These are phyloP conservation scores for Quambalaria eucalypti DNA, from an alignment of 1,284 basidiomycete genomes.

Conservation along the genomic window DNA sequence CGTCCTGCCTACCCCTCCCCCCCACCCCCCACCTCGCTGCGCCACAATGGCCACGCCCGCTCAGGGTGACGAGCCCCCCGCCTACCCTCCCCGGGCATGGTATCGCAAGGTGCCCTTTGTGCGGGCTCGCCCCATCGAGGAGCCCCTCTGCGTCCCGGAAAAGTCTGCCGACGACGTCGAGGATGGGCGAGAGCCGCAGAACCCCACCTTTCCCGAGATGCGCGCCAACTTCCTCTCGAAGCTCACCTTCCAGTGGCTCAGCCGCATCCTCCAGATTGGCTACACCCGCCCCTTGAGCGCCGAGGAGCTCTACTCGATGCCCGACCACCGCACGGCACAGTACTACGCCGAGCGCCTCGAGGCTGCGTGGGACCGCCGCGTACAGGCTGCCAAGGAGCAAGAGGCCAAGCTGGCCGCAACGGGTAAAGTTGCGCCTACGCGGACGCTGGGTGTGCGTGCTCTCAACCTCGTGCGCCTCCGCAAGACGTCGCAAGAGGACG, in stretches of 20 bases:
- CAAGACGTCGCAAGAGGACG: neutral
- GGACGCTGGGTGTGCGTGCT: no score
- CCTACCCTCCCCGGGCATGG: constrained; percentile 5
- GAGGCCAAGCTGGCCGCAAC: neutral
- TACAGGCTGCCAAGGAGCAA: neutral
- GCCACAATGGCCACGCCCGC: neutral
- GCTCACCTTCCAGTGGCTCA: constrained; percentile 18
- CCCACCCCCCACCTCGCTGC: neutral
- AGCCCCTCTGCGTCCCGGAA: neutral
- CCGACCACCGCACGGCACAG: constrained; percentile 7
- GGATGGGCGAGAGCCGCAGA: neutral
- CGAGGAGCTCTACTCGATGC: constrained; percentile 17
- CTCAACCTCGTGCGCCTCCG: neutral
- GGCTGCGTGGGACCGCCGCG: constrained; percentile 3
- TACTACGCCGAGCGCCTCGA: constrained; percentile 6
- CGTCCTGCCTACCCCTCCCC: no score
- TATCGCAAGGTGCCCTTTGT: constrained; percentile 8
- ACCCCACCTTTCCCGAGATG: constrained; percentile 13
- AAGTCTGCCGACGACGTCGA: neutral
- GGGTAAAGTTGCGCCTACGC: no score
- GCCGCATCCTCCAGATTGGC: constrained; percentile 14
- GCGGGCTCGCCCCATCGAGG: neutral
- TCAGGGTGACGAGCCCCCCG: neutral
- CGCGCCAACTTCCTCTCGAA: constrained; percentile 11
- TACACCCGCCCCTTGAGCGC: constrained; percentile 19